Percentiles rank a stretch among this genome's conserved stretches.
Conservation (phyloP, 176 grass and related monocot genomes). For the Phoenix roebelenii region DNA sequence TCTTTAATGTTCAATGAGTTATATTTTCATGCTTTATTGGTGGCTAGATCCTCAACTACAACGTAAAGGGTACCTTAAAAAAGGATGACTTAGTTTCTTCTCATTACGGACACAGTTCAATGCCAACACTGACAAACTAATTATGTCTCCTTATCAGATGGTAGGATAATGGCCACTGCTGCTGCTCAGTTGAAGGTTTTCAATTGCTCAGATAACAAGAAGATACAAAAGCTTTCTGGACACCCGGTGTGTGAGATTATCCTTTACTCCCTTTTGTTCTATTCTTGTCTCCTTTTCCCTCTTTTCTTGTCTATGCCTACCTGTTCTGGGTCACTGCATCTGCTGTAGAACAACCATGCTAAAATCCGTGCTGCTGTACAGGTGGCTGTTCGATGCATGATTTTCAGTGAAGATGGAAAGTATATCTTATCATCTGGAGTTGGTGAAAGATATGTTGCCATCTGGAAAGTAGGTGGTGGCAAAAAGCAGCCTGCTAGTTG, state of each 20-base stretch:
- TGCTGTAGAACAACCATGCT: neutral
- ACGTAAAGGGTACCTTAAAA: too few relatives aligned
- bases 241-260: constrained; percentile 50
- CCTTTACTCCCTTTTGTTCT: constrained; percentile 13
- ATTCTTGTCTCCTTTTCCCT: constrained; percentile 6
- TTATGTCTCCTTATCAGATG: constrained; percentile 36
- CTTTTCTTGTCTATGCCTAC: neutral
- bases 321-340: neutral
- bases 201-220: constrained; percentile 66
- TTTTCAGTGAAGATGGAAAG: constrained; percentile 57
- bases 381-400: constrained; percentile 76
- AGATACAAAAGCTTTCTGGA: constrained; percentile 83
- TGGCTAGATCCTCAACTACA: too few relatives aligned
- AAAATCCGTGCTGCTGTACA: constrained; percentile 21
- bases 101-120: too few relatives aligned
- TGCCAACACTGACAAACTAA: too few relatives aligned
- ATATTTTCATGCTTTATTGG: too few relatives aligned
- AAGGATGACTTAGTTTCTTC: constrained; percentile 4
- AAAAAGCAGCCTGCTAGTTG: constrained; percentile 52
- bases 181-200: constrained; percentile 85
- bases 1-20: too few relatives aligned
- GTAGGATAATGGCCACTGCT: constrained; percentile 73
- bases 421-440: constrained; percentile 85
- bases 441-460: constrained; percentile 77
- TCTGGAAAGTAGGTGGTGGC: constrained; percentile 58